phyloP scores from a whole-genome alignment of 805 yeast species.

The Jamesozyma spencerorum region DNA sequence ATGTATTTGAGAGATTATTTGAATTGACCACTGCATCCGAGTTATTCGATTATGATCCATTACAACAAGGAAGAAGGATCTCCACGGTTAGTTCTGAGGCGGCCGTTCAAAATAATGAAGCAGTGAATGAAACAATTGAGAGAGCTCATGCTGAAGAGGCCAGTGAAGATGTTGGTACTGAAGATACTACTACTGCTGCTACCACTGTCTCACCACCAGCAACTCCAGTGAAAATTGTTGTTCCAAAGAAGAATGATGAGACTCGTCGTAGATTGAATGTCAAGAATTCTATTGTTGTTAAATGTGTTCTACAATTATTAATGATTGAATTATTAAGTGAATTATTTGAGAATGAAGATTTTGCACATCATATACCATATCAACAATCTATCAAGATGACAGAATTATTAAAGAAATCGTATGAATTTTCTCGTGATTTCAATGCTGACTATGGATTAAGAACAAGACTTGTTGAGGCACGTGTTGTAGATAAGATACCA shows the following conservation, averaged over 20 bases:
- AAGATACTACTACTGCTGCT: constrained; percentile 2
- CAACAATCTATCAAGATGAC: constrained; percentile 52
- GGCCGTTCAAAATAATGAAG: not conserved
- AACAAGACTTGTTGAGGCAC: constrained; percentile 83
- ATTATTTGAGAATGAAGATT: constrained; percentile 58
- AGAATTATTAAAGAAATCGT: constrained; percentile 53
- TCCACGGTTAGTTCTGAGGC: not conserved
- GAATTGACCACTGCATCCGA: constrained; percentile 80
- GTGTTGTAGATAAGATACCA: constrained; percentile 86
- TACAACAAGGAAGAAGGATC: constrained; percentile 27
- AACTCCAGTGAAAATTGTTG: not conserved
- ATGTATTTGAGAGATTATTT: constrained; percentile 60
- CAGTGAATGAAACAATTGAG: constrained; percentile 26
- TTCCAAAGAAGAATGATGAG: not conserved
- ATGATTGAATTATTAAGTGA: constrained; percentile 83
- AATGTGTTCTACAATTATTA: constrained; percentile 81
- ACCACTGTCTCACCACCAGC: no score
- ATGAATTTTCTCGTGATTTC: constrained; percentile 75
- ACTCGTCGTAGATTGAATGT: constrained; percentile 40
- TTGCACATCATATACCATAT: constrained; percentile 63
- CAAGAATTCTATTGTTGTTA: constrained; percentile 74
- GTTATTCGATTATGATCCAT: constrained; percentile 49
- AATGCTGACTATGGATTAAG: constrained; percentile 84
- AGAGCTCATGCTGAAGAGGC: constrained; percentile 29
- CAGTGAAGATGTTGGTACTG: constrained; percentile 31